A percentile compares a stretch with the other conserved stretches of the same genome.
Conservation (phyloP, 768 basidiomycete species). For the Termitomyces sp. region DNA sequence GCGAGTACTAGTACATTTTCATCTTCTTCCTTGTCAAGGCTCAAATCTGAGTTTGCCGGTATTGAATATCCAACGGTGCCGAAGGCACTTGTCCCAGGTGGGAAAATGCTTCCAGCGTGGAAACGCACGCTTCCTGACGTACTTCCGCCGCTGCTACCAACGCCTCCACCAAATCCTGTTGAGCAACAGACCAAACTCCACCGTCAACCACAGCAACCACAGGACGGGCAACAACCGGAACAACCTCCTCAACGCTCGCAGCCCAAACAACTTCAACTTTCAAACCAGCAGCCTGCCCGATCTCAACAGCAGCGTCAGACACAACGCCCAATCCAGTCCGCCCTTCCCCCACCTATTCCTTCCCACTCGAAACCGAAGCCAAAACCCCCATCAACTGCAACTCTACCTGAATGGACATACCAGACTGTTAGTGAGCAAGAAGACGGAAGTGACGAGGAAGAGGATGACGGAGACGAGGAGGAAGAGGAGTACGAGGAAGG, state of each 20-base stretch:
- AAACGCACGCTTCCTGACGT: constrained; percentile 28
- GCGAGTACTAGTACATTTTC: neutral
- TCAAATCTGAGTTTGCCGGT: constrained; percentile 8
- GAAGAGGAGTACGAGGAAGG: constrained; percentile 2
- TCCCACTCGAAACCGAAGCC: constrained; percentile 11
- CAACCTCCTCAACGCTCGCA: constrained; percentile 4
- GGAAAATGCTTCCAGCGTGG: constrained; percentile 38
- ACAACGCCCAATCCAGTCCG: neutral
- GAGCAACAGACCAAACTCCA: constrained; percentile 9
- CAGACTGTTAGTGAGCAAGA: neutral
- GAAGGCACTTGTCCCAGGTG: constrained; percentile 9
- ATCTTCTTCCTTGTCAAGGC: constrained; percentile 7
- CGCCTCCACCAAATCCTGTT: constrained; percentile 14
- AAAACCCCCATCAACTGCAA: neutral
- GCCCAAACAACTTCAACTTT: neutral
- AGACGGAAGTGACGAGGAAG: constrained; percentile 1
- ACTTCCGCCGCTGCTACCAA: constrained; percentile 21
- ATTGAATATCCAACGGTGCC: neutral
- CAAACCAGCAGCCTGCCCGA: neutral
- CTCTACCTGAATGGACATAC: neutral
- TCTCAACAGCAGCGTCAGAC: neutral
- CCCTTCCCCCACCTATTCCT: constrained; percentile 12
- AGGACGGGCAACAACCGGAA: constrained; percentile 12
- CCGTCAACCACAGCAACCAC: constrained; percentile 2
- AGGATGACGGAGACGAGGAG: neutral